A percentile compares a stretch with the other conserved stretches of the same genome.
Conservation (phyloP, 768 basidiomycete genomes). For the Xanthoconium stramineum region DNA sequence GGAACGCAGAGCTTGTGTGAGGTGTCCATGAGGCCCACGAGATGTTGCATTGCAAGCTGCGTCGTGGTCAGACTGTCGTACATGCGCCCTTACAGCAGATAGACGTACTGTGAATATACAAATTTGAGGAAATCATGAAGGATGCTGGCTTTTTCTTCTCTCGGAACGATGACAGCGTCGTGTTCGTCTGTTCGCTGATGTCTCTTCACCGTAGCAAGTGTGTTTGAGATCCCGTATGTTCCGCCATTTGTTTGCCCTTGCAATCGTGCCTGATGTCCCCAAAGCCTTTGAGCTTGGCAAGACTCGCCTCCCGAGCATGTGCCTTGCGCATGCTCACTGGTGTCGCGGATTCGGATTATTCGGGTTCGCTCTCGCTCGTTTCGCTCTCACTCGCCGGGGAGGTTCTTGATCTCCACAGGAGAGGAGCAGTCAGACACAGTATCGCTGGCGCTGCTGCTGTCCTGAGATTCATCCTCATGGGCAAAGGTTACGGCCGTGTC, state of each 20-base stretch:
- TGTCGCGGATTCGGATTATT: slow-evolving; percentile 20
- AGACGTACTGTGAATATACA: slow-evolving; percentile 84
- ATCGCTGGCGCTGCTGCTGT: slow-evolving; percentile 29
- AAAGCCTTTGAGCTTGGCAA: slow-evolving; percentile 57
- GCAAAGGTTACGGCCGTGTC: slow-evolving; percentile 57
- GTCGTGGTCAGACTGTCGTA: slow-evolving; percentile 1
- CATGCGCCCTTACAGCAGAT: not conserved
- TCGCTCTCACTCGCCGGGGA: slow-evolving; percentile 34
- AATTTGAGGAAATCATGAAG: slow-evolving; percentile 95
- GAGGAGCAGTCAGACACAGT: slow-evolving; percentile 40
- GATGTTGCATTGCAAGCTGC: slow-evolving; percentile 84
- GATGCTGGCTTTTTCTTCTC: slow-evolving; percentile 84
- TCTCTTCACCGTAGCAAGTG: slow-evolving; percentile 41
- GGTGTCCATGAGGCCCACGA: slow-evolving; percentile 91
- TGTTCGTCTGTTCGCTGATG: slow-evolving; percentile 47
- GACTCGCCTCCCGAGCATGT: slow-evolving; percentile 48
- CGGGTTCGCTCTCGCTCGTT: slow-evolving; percentile 35
- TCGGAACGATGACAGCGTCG: slow-evolving; percentile 84
- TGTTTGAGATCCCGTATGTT: slow-evolving; percentile 25
- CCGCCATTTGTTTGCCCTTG: slow-evolving; percentile 22
- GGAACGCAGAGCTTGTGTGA: slow-evolving; percentile 86
- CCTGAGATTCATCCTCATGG: slow-evolving; percentile 47
- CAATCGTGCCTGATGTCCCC: slow-evolving; percentile 19
- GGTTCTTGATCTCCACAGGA: slow-evolving; percentile 38
- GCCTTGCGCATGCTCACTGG: slow-evolving; percentile 25